These are phyloP conservation scores for Arthroderma sp. DNA, from an alignment of 2,329 filamentous ascomycete species.

Conservation along the genomic window DNA sequence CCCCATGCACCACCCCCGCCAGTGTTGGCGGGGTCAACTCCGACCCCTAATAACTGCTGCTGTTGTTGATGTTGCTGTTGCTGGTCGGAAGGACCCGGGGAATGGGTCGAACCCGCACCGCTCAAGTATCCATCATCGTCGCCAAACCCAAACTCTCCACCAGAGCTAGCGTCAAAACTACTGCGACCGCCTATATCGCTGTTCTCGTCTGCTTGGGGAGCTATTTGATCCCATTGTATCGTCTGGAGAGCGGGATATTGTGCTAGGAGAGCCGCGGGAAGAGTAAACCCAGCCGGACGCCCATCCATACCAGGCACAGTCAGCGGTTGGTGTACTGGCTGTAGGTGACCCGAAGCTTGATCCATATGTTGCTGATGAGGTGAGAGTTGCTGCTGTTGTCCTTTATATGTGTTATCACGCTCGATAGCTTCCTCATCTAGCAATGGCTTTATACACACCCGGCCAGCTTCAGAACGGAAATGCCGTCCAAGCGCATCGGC, in stretches of 20 bases:
- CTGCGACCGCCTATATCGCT: slow-evolving; percentile 50
- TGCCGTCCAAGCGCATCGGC: slow-evolving; percentile 89
- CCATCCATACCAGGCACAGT: slow-evolving; percentile 48
- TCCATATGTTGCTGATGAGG: slow-evolving; percentile 48
- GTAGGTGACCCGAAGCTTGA: slow-evolving; percentile 40
- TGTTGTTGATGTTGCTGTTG: slow-evolving; percentile 13
- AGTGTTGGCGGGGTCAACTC: slow-evolving; percentile 13
- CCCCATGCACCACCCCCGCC: slow-evolving; percentile 10
- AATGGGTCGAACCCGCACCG: slow-evolving; percentile 21
- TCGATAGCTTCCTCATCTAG: slow-evolving; percentile 87
- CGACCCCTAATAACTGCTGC: slow-evolving; percentile 16
- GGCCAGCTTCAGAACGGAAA: slow-evolving; percentile 88
- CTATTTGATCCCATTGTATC: slow-evolving; percentile 74
- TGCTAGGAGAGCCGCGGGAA: slow-evolving; percentile 77
- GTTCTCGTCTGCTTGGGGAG: slow-evolving; percentile 43
- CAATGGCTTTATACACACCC: slow-evolving; percentile 93
- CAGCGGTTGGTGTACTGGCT: slow-evolving; percentile 44
- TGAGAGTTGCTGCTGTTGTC: slow-evolving; percentile 50
- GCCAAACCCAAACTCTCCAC: slow-evolving; percentile 28
- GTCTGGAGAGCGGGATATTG: slow-evolving; percentile 90
- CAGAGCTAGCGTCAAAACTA: slow-evolving; percentile 34
- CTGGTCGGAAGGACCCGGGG: slow-evolving; percentile 2
- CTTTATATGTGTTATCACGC: slow-evolving; percentile 60
- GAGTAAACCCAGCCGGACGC: slow-evolving; percentile 47
- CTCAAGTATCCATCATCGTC: slow-evolving; percentile 29